Evolutionary conservation across 495 filamentous ascomycete genomes (phyloP).

Genomic region (Lineolata rhizophorae): DNA sequence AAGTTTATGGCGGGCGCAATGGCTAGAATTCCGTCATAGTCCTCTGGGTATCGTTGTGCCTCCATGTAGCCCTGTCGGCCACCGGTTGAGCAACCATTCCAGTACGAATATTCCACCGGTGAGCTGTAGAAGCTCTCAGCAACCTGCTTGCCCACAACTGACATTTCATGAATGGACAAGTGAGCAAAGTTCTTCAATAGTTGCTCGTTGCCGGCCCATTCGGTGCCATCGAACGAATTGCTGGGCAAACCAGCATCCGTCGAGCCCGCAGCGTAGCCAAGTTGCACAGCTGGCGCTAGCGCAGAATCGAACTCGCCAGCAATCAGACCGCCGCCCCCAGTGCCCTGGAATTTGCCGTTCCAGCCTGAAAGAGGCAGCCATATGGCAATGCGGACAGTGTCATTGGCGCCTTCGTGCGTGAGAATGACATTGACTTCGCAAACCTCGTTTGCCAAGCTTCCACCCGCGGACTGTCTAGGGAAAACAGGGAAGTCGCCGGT

Average conservation of each 20-base stretch:
- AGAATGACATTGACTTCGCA: constrained; percentile 23
- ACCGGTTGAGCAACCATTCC: constrained; percentile 1
- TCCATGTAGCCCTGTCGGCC: constrained; percentile 1
- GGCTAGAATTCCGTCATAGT: constrained; percentile 1
- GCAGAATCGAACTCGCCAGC: background rate
- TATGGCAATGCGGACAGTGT: constrained; percentile 15
- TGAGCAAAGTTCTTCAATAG: constrained; percentile 3
- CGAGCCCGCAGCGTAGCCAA: background rate
- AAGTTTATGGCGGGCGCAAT: constrained; percentile 13
- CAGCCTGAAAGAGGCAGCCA: constrained; percentile 20
- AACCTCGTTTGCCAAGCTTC: too few relatives aligned
- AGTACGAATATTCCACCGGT: background rate
- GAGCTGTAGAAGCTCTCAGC: background rate
- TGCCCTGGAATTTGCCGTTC: constrained; percentile 20
- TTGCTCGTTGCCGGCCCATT: background rate
- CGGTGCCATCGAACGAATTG: background rate
- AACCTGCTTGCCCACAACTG: background rate
- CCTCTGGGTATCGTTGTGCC: background rate
- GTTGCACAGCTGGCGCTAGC: background rate
- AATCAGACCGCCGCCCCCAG: constrained; percentile 17
- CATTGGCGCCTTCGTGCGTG: constrained; percentile 20
- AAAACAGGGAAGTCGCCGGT: background rate
- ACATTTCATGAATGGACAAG: background rate
- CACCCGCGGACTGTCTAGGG: constrained; percentile 1
- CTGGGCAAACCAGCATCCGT: background rate